Evolutionary conservation across 2,329 filamentous ascomycete species (phyloP).

Genomic region (Mariannaea elegans): DNA sequence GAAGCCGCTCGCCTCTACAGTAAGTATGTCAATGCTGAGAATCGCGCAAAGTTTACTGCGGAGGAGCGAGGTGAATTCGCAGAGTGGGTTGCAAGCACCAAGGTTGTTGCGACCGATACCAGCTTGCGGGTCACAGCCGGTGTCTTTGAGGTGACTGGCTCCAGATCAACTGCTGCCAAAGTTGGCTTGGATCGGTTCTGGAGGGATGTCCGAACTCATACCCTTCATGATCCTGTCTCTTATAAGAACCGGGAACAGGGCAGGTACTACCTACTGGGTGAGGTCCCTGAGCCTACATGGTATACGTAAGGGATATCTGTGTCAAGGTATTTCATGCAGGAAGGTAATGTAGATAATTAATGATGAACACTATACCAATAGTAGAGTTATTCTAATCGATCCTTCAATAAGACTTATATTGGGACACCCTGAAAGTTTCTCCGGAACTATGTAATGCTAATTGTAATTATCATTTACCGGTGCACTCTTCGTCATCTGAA

Average conservation of each 20-base stretch:
- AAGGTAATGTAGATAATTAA: too few species aligned
- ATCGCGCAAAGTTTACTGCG: constrained; percentile 56
- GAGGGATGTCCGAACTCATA: constrained; percentile 73
- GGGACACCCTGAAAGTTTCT: too few species aligned
- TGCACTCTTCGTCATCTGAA: too few species aligned
- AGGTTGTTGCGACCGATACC: constrained; percentile 70
- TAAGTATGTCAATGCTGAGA: constrained; percentile 39
- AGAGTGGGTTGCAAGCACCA: constrained; percentile 69
- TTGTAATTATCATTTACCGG: too few species aligned
- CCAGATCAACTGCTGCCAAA: constrained; percentile 64
- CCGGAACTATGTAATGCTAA: too few species aligned
- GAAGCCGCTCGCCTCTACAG: constrained; percentile 58
- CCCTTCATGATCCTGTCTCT: constrained; percentile 72
- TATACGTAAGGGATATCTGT: constrained; percentile 68
- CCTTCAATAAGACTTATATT: too few species aligned
- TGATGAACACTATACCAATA: background rate
- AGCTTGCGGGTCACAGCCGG: constrained; percentile 66
- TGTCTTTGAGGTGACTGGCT: constrained; percentile 71
- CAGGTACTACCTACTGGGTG: constrained; percentile 62
- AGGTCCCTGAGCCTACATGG: constrained; percentile 68
- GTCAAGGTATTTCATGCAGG: too few species aligned
- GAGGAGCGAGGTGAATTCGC: constrained; percentile 66
- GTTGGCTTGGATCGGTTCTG: constrained; percentile 72
- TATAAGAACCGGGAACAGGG: constrained; percentile 73
- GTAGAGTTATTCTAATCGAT: too few species aligned